Evolutionary conservation across 2,329 filamentous ascomycete genomes (phyloP).

Genomic region (Meredithiella fracta): DNA sequence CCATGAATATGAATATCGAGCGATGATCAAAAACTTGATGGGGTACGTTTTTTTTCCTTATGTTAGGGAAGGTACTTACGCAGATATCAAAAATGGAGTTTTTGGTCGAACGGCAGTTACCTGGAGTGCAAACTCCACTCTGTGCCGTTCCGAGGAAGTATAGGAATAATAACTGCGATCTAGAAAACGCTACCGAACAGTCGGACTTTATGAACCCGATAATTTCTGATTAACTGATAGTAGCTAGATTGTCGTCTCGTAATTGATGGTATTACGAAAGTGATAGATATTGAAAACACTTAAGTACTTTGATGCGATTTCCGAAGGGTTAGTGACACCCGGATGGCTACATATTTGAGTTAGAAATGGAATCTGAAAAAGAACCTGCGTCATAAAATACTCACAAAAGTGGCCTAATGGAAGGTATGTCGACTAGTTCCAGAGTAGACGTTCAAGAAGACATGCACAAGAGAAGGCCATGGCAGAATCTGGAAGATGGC

Average conservation of each 20-base stretch:
- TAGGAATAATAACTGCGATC: background rate
- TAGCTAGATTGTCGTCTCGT: too few species aligned
- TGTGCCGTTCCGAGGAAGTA: background rate
- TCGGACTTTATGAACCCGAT: background rate
- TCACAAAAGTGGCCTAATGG: too few species aligned
- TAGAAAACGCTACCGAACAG: background rate
- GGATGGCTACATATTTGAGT: too few species aligned
- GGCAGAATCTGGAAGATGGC: background rate
- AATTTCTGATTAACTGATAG: too few species aligned
- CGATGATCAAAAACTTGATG: background rate
- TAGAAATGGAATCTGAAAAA: too few species aligned
- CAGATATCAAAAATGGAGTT: background rate
- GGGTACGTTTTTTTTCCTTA: too few species aligned
- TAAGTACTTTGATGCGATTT: too few species aligned
- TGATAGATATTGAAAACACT: too few species aligned
- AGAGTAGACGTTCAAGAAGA: background rate
- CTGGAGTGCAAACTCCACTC: background rate
- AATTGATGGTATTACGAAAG: too few species aligned
- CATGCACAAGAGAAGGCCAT: background rate
- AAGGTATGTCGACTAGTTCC: too few species aligned
- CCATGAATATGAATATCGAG: background rate
- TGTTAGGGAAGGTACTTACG: background rate
- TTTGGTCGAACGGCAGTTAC: background rate
- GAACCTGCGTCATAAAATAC: too few species aligned
- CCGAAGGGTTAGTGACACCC: too few species aligned